Evolutionary conservation across 345 rosid genomes (phyloP).

Genomic region (Eucalyptus sideroxylon): DNA sequence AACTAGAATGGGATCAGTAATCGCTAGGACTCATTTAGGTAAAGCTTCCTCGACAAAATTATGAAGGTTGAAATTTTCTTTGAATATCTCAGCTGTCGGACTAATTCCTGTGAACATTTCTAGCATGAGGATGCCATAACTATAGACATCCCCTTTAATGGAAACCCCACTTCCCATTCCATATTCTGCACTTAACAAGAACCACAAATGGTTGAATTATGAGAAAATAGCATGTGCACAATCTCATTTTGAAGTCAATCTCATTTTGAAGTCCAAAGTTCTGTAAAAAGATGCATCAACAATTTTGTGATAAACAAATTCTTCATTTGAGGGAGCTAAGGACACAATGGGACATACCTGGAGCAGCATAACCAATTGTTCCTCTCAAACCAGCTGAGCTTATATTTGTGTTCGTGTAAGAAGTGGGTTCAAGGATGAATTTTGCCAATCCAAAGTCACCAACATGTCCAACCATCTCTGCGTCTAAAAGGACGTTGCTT

Average conservation of each 20-base stretch:
- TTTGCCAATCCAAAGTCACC: background rate
- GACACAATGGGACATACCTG: background rate
- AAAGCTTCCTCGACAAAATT: background rate
- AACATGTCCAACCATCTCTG: background rate
- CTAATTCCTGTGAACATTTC: conserved; percentile 10
- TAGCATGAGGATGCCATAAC: conserved; percentile 14
- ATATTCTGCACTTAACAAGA: conserved; percentile 1
- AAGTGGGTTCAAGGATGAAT: background rate
- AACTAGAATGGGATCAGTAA: background rate
- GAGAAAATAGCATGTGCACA: background rate
- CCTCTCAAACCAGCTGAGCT: background rate
- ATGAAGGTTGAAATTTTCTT: background rate
- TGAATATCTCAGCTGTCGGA: conserved; percentile 4
- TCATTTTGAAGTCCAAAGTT: background rate
- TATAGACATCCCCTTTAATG: conserved; percentile 5
- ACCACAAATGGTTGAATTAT: background rate
- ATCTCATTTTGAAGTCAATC: background rate
- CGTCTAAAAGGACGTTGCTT: background rate
- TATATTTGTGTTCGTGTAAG: background rate
- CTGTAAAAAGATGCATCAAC: background rate
- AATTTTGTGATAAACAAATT: background rate
- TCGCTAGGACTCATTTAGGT: background rate
- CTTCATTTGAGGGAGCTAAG: background rate
- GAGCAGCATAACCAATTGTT: background rate
- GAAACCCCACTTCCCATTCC: conserved; percentile 10